Evolutionary conservation across 73 alveolate species (phyloP), one percentile per base, ranked within the genome.

Genomic region (Stentor roeselii): DNA sequence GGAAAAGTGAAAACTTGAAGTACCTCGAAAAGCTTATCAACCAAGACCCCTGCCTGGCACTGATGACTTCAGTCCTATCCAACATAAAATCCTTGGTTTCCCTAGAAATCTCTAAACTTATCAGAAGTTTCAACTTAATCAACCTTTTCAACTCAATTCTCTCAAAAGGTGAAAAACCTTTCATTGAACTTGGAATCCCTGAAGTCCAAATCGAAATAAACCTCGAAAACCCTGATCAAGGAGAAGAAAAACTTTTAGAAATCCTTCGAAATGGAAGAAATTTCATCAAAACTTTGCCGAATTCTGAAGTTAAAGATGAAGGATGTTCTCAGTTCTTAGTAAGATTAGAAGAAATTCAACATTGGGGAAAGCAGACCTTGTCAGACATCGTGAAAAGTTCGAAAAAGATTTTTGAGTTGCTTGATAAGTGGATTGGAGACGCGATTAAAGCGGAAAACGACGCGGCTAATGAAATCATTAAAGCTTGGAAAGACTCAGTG

Each of bases 391-490:
- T 11, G 37, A 34, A 0, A 40, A 67, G 34, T 11, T 21, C 37
- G 80, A 21, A 67, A 32, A 2, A 2, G 15, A 32, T 2, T 14
- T 67, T 21, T 67, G 37, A 30, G n/a, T 27, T 67, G n/a, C 14
- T 67, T 14, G 80, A 67, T 67, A 32, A 67, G 11, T 67, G 80
- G 80, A 67, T 67, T 1, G 37, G 41, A 27, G 80, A 67, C 34
- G n/a, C 80, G 37, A 40, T 67, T 21, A 2, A 21, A 34, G 80
- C 41, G 14, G 80, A 67, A 34, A 67, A 67, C 2, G 37, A 67
- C 21, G 1, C 34, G 21, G 80, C 34, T 32, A 67, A 67, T 67
- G 0, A 1, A 34, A n/a, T 67, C 27, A 32, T 67, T 1, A 34
- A 30, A 40, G 41, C 11, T 2, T 67, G 80, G 80, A 67, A 67